Base-by-base conservation (phyloP, 177 flowering plant species). In the Vitis hybrid region DNA sequence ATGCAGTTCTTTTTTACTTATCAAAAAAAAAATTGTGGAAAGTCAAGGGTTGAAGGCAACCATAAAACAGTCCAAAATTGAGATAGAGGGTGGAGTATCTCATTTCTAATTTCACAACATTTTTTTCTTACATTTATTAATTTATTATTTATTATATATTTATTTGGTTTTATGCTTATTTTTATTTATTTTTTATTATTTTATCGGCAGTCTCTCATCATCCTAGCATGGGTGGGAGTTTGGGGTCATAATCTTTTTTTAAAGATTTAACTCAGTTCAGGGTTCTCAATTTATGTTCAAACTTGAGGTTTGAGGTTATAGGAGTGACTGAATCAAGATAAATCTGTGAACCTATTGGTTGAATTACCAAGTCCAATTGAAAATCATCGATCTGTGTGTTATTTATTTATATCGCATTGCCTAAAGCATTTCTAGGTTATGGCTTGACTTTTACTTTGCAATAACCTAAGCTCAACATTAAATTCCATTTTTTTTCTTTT, bases 251-350 rank as follows among this genome's bases (percentile, higher is more conserved):
- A 40, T 40, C 7, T 16, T 54, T 16, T 14, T 54, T 14, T 0
- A 57, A 57, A 57, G 19, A 4, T 57, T 57, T 14, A 6, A 57
- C 60, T 19, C 60, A 57, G 60, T 57, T 57, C 27, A 57, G 60
- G 10, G 24, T 57, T 57, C 10, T 16, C 19, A 16, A 24, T 18
- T 16, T 11, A 57, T 15, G 2, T 57, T 16, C 19, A 24, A 57
- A 57, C 24, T 18, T 57, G 18, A 19, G n/a, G 27, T 10, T 57
- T 24, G 19, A 57, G 10, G 60, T 16, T 0, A 57, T 18, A 19
- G n/a, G 19, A 57, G 3, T 9, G 11, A 16, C 1, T 19, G 1
- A 59, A 24, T 59, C 46, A 40, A 40, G 8, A 40, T 40, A 40
- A 40, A 40, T 40, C 46, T 40, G 46, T 40, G 46, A 40, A 5